phyloP scores from a whole-genome alignment of 2,329 filamentous ascomycete genomes.

The Fusarium piperis region DNA sequence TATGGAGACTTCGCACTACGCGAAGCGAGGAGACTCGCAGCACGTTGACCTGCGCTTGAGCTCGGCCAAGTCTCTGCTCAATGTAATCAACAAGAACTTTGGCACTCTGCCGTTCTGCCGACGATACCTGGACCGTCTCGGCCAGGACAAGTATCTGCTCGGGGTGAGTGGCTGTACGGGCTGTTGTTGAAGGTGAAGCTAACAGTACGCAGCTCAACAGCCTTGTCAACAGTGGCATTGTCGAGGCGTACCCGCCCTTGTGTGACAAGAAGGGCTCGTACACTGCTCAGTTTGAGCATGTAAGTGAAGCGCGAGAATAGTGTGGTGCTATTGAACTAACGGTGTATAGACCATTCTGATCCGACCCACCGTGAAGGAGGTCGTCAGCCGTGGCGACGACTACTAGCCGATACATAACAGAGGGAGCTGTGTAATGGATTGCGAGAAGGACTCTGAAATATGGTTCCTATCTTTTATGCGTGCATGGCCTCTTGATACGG shows the following conservation, averaged over 20 bases:
- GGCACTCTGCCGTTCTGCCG: conserved; percentile 91
- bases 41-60: conserved; percentile 80
- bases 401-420: conserved; percentile 62
- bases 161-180: conserved; percentile 67
- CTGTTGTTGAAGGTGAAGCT: conserved; percentile 24
- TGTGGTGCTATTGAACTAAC: conserved; percentile 13
- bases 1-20: conserved; percentile 91
- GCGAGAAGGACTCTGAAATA: conserved; percentile 44
- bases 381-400: conserved; percentile 86
- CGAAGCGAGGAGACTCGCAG: conserved; percentile 75
- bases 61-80: conserved; percentile 86
- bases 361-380: conserved; percentile 83
- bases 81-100: conserved; percentile 95
- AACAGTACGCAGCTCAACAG: conserved; percentile 74
- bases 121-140: conserved; percentile 90
- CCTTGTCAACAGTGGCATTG: conserved; percentile 82
- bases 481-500: conserved; percentile 8
- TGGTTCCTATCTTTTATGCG: conserved; percentile 36
- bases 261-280: conserved; percentile 94
- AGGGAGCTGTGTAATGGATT: conserved; percentile 8
- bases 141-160: conserved; percentile 92
- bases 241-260: conserved; percentile 89
- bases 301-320: conserved; percentile 58
- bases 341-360: conserved; percentile 74
- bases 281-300: conserved; percentile 94